Percentiles rank a stretch among this genome's conserved stretches.
Conservation (phyloP, 345 rosid genomes). For the Boechera stricta region DNA sequence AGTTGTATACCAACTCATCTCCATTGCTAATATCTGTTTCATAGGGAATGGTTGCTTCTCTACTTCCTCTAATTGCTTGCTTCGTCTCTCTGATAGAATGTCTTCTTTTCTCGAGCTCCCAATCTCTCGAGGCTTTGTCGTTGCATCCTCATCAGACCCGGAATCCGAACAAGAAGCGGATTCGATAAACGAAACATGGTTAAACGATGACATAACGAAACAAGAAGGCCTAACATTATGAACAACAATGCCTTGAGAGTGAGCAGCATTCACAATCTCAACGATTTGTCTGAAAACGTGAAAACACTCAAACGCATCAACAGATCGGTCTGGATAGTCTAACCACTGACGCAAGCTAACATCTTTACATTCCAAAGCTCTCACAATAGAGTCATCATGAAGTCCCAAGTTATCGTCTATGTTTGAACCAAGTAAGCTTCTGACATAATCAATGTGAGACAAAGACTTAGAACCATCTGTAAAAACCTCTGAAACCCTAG, state of each 20-base stretch:
- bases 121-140: constrained; percentile 46
- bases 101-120: constrained; percentile 48
- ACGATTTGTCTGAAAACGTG: constrained; percentile 88
- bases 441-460: constrained; percentile 59
- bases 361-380: constrained; percentile 66
- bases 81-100: constrained; percentile 46
- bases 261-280: constrained; percentile 80
- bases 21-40: constrained; percentile 86
- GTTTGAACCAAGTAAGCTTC: constrained; percentile 56
- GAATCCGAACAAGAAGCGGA: constrained; percentile 94
- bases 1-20: constrained; percentile 82
- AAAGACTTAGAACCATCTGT: constrained; percentile 48
- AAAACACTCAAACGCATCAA: constrained; percentile 81
- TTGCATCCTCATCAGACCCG: constrained; percentile 74
- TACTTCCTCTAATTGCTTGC: constrained; percentile 57
- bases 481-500: constrained; percentile 52
- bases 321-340: constrained; percentile 71
- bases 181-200: constrained; percentile 85
- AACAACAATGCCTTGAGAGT: constrained; percentile 83
- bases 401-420: constrained; percentile 54
- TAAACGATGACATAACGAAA: constrained; percentile 81
- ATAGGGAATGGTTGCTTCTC: constrained; percentile 74
- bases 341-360: constrained; percentile 95
- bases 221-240: constrained; percentile 92
- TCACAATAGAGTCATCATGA: constrained; percentile 51